These are phyloP conservation scores for Penicillium sp. DNA, from an alignment of 2,329 filamentous ascomycete species.

Conservation along the genomic window DNA sequence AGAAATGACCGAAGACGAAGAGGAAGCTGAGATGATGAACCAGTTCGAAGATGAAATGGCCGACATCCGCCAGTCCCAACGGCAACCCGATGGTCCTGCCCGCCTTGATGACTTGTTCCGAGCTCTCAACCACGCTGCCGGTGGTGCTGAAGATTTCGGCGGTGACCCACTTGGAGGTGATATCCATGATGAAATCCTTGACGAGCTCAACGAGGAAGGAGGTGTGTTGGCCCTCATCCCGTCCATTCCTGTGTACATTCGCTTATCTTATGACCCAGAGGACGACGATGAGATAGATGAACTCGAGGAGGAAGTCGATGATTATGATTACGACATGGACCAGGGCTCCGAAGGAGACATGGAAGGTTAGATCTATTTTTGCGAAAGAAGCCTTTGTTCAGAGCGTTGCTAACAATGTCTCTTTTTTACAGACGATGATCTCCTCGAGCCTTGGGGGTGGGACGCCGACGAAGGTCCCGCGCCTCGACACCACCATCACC, in stretches of 20 bases:
- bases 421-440: constrained; percentile 30
- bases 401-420: background rate
- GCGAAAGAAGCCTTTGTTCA: background rate
- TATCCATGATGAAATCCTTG: constrained; percentile 42
- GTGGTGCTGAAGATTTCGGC: constrained; percentile 41
- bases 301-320: constrained; percentile 44
- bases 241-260: no score
- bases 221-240: constrained; percentile 35
- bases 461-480: constrained; percentile 49
- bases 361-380: constrained; percentile 25
- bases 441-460: constrained; percentile 48
- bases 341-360: constrained; percentile 40
- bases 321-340: constrained; percentile 44
- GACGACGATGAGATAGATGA: constrained; percentile 48
- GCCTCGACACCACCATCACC: constrained; percentile 45
- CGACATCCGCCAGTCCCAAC: constrained; percentile 37
- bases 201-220: constrained; percentile 56
- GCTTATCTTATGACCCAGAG: constrained; percentile 40
- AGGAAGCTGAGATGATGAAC: constrained; percentile 43
- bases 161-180: constrained; percentile 48
- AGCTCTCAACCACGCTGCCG: constrained; percentile 39
- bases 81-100: constrained; percentile 38
- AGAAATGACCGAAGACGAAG: constrained; percentile 45
- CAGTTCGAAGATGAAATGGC: constrained; percentile 42
- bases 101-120: constrained; percentile 46